A percentile compares a stretch with the other conserved stretches of the same genome.
phyloP scores from a whole-genome alignment of 371 early-diverging fungal species.

The Mucor indicus region DNA sequence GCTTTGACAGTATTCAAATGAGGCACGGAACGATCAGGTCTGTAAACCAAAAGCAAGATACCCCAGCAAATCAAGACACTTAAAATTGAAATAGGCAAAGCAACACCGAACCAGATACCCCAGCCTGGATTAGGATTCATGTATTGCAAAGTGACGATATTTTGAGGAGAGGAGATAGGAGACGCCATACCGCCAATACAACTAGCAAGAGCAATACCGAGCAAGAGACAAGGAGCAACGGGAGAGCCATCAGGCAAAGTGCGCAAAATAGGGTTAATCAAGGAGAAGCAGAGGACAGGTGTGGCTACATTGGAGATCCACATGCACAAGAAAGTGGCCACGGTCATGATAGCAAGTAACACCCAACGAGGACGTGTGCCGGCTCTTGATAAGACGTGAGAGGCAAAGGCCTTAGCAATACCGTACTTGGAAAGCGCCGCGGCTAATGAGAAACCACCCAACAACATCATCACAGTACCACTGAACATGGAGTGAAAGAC shows the following conservation, averaged over 20 bases:
- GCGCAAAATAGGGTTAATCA: constrained; percentile 71
- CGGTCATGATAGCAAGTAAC: constrained; percentile 70
- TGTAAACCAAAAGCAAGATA: constrained; percentile 63
- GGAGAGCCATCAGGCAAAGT: constrained; percentile 55
- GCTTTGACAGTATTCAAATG: constrained; percentile 43
- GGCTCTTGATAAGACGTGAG: constrained; percentile 63
- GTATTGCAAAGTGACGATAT: constrained; percentile 78
- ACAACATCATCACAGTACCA: constrained; percentile 90
- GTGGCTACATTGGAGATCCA: constrained; percentile 82
- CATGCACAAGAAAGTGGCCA: constrained; percentile 70
- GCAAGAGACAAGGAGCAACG: constrained; percentile 79
- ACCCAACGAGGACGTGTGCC: constrained; percentile 67
- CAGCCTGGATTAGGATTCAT: constrained; percentile 84
- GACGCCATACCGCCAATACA: constrained; percentile 95
- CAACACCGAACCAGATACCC: constrained; percentile 76
- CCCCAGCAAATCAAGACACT: constrained; percentile 76
- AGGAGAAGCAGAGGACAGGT: constrained; percentile 75
- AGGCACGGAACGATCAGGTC: constrained; percentile 50
- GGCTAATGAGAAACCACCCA: constrained; percentile 93
- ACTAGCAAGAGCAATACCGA: constrained; percentile 92
- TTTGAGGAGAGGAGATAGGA: constrained; percentile 93
- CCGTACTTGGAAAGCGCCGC: constrained; percentile 49
- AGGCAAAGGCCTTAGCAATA: constrained; percentile 70
- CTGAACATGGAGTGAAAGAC: constrained; percentile 92
- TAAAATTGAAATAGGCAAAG: constrained; percentile 72